phyloP scores from a whole-genome alignment of 805 yeast genomes.

The Tetrapisispora pingtungensis region DNA sequence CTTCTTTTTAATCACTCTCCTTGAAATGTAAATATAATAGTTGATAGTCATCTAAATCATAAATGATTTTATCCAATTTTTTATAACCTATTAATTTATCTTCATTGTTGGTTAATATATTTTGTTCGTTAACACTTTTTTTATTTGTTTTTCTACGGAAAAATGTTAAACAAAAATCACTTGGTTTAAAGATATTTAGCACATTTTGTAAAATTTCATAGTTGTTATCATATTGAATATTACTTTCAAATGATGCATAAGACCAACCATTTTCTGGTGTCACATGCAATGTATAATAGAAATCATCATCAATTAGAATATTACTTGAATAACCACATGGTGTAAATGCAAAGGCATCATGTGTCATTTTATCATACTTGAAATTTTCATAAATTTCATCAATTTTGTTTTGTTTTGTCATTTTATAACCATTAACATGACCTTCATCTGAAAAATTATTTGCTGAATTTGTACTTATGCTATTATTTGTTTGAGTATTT shows the following conservation, averaged over 20 bases:
- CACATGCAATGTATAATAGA: constrained; percentile 78
- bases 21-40: constrained; percentile 49
- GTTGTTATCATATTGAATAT: constrained; percentile 34
- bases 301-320: constrained; percentile 52
- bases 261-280: constrained; percentile 95
- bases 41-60: constrained; percentile 67
- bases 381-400: constrained; percentile 44
- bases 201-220: constrained; percentile 49
- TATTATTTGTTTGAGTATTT: background rate
- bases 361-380: constrained; percentile 31
- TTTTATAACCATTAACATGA: constrained; percentile 64
- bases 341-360: constrained; percentile 81
- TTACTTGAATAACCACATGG: constrained; percentile 96
- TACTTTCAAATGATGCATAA: constrained; percentile 92
- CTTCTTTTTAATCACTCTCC: no score
- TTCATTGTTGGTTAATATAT: background rate
- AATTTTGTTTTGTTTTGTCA: constrained; percentile 53
- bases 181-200: constrained; percentile 59
- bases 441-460: constrained; percentile 38
- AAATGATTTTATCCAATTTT: constrained; percentile 56
- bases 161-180: constrained; percentile 56
- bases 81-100: constrained; percentile 31
- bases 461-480: background rate
- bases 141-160: constrained; percentile 25
- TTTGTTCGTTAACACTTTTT: background rate